Percentiles rank a stretch among this genome's conserved stretches.
phyloP scores from a whole-genome alignment of 352 stramenopile genomes.

The Globisporangium cystogenes region DNA sequence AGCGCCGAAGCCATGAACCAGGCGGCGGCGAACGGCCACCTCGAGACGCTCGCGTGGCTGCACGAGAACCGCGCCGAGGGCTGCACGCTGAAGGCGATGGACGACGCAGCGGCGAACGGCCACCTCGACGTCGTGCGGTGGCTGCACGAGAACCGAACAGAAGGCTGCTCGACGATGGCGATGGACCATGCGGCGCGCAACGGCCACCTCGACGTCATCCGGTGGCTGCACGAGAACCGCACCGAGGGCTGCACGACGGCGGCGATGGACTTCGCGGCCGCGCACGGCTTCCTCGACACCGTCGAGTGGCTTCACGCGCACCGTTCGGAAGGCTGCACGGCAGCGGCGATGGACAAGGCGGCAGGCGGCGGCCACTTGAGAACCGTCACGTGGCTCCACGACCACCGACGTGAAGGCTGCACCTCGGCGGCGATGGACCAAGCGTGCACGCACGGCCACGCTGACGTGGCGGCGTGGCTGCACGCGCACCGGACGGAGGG shows the following conservation, averaged over 20 bases:
- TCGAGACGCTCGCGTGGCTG: conserved; percentile 3
- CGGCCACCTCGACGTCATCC: too few species aligned
- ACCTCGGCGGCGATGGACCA: too few species aligned
- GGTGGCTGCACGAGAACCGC: neutral
- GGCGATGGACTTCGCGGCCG: neutral
- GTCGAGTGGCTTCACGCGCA: neutral
- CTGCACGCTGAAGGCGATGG: too few species aligned
- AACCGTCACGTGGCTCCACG: neutral
- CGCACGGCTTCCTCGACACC: neutral
- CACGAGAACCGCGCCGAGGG: neutral
- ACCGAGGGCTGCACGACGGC: neutral
- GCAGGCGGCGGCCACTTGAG: neutral
- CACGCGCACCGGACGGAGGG: too few species aligned
- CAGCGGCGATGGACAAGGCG: neutral
- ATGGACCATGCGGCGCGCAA: neutral
- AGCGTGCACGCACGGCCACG: neutral
- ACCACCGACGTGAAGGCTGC: too few species aligned
- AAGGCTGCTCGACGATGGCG: too few species aligned
- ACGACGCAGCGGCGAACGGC: neutral
- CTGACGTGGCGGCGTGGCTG: too few species aligned
- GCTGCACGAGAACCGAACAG: neutral
- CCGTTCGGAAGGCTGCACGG: neutral
- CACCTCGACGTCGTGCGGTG: neutral
- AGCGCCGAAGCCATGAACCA: too few species aligned
- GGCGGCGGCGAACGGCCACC: neutral